Base-by-base conservation (phyloP, 768 basidiomycete species). In the Trametes maxima region DNA sequence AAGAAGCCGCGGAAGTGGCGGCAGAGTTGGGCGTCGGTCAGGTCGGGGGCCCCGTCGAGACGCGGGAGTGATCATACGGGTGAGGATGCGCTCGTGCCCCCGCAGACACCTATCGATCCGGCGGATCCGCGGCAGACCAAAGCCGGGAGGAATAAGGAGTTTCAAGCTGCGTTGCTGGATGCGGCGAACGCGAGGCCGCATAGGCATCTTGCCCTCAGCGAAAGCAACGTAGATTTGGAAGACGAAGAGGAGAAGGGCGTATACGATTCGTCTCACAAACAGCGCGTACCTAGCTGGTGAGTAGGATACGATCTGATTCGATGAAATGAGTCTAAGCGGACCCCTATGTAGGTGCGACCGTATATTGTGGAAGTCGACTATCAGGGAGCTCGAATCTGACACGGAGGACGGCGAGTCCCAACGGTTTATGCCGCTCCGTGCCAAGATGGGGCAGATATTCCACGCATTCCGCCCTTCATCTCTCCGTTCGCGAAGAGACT, bases 281-380 rank as follows among this genome's bases (percentile, higher is more conserved):
- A 85, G 67, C 86, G 92, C 19, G 92, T 93, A 24, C 92, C 92
- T 5, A 91, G 90, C 72, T 93, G 92, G 92, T 89, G 65, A 49
- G 85, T 75, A 5, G 36, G 35, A 45, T 46, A 12, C 36, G 25
- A 8, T 7, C 42, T 36, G 48, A 56, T 28, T 7, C 36, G 19
- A 22, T 2, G 54, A 24, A 5, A 7, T 16, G 24, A 53, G 37
- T 45, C 25, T 25, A 7, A 13, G 33, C 44, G 25, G 59, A 22
- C n/a, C 5, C 40, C 60, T n/a, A n/a, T n/a, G 7, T 54, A 90
- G 89, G 89, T 94, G 92, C 68, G 92, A 94, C 70, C 85, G 92
- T 19, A 90, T 94, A 46, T 74, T 94, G 5, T 93, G 86, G 86
- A 94, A 92, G 72, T 81, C 88, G 5, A 92, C 87, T 0, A 78